These are phyloP conservation scores for Daldinia caldariorum DNA, from an alignment of 495 filamentous ascomycete species.

Conservation along the genomic window DNA sequence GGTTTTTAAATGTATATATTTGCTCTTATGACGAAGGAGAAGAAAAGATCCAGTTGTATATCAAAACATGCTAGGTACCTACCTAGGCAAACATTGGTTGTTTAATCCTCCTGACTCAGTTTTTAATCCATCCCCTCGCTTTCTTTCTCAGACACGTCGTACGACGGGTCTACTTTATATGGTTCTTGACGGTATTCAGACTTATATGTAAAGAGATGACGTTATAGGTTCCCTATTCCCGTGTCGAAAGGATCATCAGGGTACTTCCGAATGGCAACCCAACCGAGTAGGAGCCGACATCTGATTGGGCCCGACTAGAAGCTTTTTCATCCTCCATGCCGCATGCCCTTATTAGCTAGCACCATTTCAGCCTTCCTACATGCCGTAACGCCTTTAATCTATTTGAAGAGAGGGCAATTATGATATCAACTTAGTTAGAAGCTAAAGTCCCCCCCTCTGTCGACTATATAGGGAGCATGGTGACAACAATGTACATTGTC, in stretches of 20 bases:
- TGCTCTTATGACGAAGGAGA: slow-evolving; percentile 23
- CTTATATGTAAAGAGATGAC: background rate
- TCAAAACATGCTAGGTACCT: background rate
- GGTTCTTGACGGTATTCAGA: background rate
- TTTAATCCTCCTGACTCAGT: background rate
- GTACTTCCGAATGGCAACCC: background rate
- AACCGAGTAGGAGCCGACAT: background rate
- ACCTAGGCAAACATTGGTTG: background rate
- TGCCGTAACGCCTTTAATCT: background rate
- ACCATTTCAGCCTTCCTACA: background rate
- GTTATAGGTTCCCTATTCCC: background rate
- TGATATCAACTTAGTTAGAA: background rate
- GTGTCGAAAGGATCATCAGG: slow-evolving; percentile 1
- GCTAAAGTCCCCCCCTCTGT: background rate
- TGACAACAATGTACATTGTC: background rate
- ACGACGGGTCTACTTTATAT: background rate
- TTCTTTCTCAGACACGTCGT: background rate
- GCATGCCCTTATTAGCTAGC: background rate
- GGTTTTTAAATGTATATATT: slow-evolving; percentile 41
- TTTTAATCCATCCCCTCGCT: background rate
- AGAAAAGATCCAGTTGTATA: slow-evolving; percentile 5
- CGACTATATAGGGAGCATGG: background rate
- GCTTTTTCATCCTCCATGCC: background rate
- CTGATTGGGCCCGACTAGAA: slow-evolving; percentile 5
- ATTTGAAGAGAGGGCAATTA: background rate